Percentiles rank a stretch among this genome's conserved stretches.
These are phyloP conservation scores for Globisporangium paroecandrum DNA, from an alignment of 352 stramenopile genomes.

Conservation along the genomic window DNA sequence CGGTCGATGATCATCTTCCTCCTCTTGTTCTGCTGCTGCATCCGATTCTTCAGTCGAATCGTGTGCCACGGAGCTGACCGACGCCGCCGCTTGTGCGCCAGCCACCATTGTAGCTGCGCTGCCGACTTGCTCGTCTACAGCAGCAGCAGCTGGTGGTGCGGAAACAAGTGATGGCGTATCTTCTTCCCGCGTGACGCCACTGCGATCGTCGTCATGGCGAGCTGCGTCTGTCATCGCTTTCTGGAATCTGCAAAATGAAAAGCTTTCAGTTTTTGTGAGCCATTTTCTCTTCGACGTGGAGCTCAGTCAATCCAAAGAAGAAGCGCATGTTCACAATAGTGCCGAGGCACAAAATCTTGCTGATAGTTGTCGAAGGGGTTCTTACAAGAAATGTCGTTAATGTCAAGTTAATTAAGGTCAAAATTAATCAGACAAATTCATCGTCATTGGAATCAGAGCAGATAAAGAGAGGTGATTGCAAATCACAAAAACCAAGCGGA, in stretches of 20 bases:
- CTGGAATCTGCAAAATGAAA: neutral
- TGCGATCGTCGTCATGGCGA: slow-evolving; percentile 1
- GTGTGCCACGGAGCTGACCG: neutral
- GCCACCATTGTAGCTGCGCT: neutral
- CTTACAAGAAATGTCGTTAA: neutral
- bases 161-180: neutral
- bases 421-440: neutral
- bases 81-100: neutral
- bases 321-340: neutral
- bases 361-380: neutral
- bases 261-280: slow-evolving; percentile 4
- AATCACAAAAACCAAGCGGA: neutral
- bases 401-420: too few species aligned
- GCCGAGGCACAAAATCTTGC: neutral
- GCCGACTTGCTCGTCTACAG: slow-evolving; percentile 3
- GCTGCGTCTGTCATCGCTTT: neutral
- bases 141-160: neutral
- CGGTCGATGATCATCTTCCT: slow-evolving; percentile 17
- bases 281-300: neutral
- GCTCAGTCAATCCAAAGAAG: neutral
- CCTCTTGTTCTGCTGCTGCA: slow-evolving; percentile 6
- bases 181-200: neutral
- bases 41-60: neutral
- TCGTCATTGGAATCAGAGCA: neutral
- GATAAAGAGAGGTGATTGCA: neutral